Evolutionary conservation across 345 rosid species (phyloP).

Genomic region (Boechera stricta): DNA sequence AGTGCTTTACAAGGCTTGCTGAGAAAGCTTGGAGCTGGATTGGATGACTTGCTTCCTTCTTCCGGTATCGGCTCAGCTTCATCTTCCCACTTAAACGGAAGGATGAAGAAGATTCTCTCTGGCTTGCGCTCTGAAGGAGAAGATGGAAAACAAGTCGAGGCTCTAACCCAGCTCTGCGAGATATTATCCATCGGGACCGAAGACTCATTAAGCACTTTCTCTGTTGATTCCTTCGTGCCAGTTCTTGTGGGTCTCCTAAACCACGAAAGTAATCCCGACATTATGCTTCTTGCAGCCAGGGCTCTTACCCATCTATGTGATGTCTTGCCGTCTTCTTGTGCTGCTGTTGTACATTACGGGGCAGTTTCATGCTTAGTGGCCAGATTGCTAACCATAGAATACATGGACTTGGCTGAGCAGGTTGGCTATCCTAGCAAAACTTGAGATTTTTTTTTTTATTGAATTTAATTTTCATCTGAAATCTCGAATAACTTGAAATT

Average conservation of each 20-base stretch:
- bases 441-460: conserved; percentile 9
- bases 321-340: conserved; percentile 95
- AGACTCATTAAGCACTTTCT: conserved; percentile 91
- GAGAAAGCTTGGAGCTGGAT: conserved; percentile 95
- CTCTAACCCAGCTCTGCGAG: conserved; percentile 94
- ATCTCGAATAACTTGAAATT: neutral
- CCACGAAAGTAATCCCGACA: conserved; percentile 95
- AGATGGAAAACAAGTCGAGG: conserved; percentile 99
- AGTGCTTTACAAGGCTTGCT: conserved; percentile 93
- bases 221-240: conserved; percentile 96
- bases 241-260: conserved; percentile 92
- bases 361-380: conserved; percentile 93
- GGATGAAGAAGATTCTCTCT: conserved; percentile 89
- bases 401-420: conserved; percentile 99
- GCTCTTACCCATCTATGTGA: conserved; percentile 97
- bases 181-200: conserved; percentile 98
- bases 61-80: conserved; percentile 84
- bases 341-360: conserved; percentile 97
- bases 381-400: conserved; percentile 93
- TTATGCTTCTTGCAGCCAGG: conserved; percentile 98
- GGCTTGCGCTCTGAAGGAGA: conserved; percentile 95
- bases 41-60: conserved; percentile 90
- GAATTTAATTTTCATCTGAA: neutral
- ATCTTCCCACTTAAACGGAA: conserved; percentile 79
- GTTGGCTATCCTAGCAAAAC: conserved; percentile 44